Evolutionary conservation across 441 rosid genomes (phyloP), one percentile per base, ranked within the genome.

Genomic region (Populus tomentosa): DNA sequence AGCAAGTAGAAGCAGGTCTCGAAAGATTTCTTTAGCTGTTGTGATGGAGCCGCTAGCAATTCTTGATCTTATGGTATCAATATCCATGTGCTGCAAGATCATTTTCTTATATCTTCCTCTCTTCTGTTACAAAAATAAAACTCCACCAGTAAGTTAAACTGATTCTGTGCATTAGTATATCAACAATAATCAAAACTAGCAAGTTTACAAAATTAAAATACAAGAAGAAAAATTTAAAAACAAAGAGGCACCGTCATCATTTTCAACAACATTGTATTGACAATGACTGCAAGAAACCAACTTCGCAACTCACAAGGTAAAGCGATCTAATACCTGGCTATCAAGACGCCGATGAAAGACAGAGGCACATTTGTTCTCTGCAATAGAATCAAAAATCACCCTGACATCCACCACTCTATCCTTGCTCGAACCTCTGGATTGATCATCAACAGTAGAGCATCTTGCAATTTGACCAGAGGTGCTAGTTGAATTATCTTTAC

Each of bases 71-170:
- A 93, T 80, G 28, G 91, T 90, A 78, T 93, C 90, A 18, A 95
- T 81, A 81, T 95, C 99, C 88, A 89, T 84, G 84, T 91, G 97
- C 75, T 82, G 90, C 62, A 84, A 50, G 33, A 95, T 89, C 84
- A 91, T 79, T 86, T 87, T 93, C 91, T 91, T 92, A 86, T 93
- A 93, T 79, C 96, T 89, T 80, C 95, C 95, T 72, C 97, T 88
- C 80, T 92, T 95, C 99, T 93, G 92, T 76, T 30, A 26, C 26
- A 16, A 20, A 24, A 66, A 72, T 38, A 0, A 18, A 64, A 13
- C 77, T 61, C 14, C 40, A 74, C 42, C 46, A 78, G 23, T 21
- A 61, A 13, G 9, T 23, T 65, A 28, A 77, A 82, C 46, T 71
- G 33, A 80, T 67, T 70, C 16, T 20, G 42, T 21, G 18, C 18